Conservation (phyloP, 371 early-diverging fungal genomes). For the Capillidium heterosporum region DNA sequence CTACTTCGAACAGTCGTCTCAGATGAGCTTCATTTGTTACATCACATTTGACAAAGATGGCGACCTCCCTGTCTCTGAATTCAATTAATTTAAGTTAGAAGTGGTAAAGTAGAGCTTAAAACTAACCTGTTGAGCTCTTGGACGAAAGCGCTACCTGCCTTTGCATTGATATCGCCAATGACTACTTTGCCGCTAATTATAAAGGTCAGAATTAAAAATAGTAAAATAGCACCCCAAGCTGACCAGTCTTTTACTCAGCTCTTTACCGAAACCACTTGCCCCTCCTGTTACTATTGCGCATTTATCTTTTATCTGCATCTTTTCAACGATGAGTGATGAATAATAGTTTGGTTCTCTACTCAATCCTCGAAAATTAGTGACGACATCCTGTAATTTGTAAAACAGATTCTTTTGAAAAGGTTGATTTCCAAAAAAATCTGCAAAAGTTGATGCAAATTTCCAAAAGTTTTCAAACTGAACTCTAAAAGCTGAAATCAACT, state of each 20-base stretch:
- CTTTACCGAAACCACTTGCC: neutral
- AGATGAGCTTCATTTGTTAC: neutral
- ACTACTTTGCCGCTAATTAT: neutral
- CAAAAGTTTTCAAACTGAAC: no score
- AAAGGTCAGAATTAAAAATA: neutral
- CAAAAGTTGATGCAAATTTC: no score
- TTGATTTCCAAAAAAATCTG: no score
- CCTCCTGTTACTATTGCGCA: constrained; percentile 2
- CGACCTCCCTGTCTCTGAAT: neutral
- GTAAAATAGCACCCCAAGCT: neutral
- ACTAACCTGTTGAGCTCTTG: neutral
- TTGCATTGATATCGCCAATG: neutral
- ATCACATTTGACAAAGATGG: neutral
- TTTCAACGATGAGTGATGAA: no score
- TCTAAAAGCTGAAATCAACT: no score
- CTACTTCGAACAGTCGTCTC: neutral
- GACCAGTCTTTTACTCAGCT: neutral
- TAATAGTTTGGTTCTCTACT: no score
- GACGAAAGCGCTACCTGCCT: neutral
- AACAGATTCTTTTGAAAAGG: no score
- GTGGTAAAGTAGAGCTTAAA: no score
- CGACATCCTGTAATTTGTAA: no score
- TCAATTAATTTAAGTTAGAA: no score
- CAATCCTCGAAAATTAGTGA: no score
- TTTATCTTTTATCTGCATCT: neutral